Evolutionary conservation across 495 filamentous ascomycete species (phyloP).

Genomic region (Terfezia claveryi): DNA sequence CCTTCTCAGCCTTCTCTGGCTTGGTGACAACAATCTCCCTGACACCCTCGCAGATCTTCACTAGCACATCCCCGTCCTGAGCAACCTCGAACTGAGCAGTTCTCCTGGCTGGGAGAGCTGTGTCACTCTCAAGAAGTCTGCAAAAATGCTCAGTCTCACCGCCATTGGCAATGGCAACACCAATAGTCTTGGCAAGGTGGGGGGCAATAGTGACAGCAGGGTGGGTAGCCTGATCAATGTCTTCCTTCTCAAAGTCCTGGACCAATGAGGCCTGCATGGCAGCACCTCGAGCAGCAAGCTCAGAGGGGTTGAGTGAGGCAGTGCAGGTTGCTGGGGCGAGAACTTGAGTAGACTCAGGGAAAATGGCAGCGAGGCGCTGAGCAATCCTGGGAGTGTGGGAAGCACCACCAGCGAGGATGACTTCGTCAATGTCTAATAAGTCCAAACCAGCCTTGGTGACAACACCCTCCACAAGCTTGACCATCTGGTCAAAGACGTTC

Average conservation of each 20-base stretch:
- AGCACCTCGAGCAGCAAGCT: slow-evolving; percentile 70
- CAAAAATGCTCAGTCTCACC: slow-evolving; percentile 40
- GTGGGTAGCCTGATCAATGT: slow-evolving; percentile 90
- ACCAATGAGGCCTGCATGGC: slow-evolving; percentile 88
- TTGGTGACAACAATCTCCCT: slow-evolving; percentile 79
- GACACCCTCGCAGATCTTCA: slow-evolving; percentile 67
- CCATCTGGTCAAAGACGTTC: slow-evolving; percentile 71
- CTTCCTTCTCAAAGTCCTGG: slow-evolving; percentile 72
- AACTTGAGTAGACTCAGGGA: slow-evolving; percentile 57
- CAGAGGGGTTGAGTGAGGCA: slow-evolving; percentile 75
- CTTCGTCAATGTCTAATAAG: slow-evolving; percentile 76
- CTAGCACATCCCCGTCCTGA: slow-evolving; percentile 56
- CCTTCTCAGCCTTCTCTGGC: slow-evolving; percentile 48
- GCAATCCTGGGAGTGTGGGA: slow-evolving; percentile 90
- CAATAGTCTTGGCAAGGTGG: slow-evolving; percentile 71
- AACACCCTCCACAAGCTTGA: slow-evolving; percentile 55
- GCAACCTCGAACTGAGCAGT: slow-evolving; percentile 52
- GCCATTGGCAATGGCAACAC: slow-evolving; percentile 48
- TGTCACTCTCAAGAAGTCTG: slow-evolving; percentile 59
- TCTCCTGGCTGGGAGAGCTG: slow-evolving; percentile 70
- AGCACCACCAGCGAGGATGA: slow-evolving; percentile 73
- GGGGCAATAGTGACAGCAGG: slow-evolving; percentile 84
- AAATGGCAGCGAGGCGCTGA: slow-evolving; percentile 46
- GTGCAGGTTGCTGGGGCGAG: slow-evolving; percentile 58
- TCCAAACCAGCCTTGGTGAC: slow-evolving; percentile 86